Base-by-base conservation (phyloP, 1,139 yeast species). In the Hansenula anomala region DNA sequence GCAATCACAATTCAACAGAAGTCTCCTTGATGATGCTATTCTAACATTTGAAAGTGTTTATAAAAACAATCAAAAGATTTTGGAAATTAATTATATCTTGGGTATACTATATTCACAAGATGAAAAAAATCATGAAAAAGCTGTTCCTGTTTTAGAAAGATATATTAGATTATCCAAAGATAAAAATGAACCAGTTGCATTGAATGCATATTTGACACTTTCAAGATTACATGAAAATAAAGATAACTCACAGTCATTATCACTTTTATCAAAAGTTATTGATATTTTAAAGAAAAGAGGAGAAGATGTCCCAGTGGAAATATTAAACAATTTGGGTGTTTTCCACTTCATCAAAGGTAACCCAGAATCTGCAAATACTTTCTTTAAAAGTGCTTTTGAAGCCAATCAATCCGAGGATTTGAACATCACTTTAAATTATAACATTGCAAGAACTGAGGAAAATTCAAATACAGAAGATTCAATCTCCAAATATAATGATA, bases 261-360 rank as follows among this genome's bases (percentile, higher is more conserved):
- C 68, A 26, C 78, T 70, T 52, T 64, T 83, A 40, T 61, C 68
- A 37, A 77, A 75, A 50, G 84, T 85, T 3, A 70, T 78, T 26
- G 85, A 82, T 36, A 63, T 64, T 36, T 45, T 64, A 69, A 59
- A 54, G 11, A 56, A 69, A 48, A 58, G 64, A 44, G 64, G 73
- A 14, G 64, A 63, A 33, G 69, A 68, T 22, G 73, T 81, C 3
- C 86, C 90, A 2, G 67, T 81, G 40, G 87, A 83, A 51, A 66
- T 89, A 17, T 71, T 80, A 54, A 90, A 89, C 59, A 92, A 92
- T 53, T 69, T 89, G 50, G 98, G 95, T 33, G 96, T 88, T 10
- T 78, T 88, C 60, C 78, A 87, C 45, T 85, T 86, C 55, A 67
- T 80, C 45, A 78, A 75, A 47, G 81, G 78, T 33, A 78, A 82